phyloP scores from a whole-genome alignment of 2,329 filamentous ascomycete genomes.

The Didymella sp. region DNA sequence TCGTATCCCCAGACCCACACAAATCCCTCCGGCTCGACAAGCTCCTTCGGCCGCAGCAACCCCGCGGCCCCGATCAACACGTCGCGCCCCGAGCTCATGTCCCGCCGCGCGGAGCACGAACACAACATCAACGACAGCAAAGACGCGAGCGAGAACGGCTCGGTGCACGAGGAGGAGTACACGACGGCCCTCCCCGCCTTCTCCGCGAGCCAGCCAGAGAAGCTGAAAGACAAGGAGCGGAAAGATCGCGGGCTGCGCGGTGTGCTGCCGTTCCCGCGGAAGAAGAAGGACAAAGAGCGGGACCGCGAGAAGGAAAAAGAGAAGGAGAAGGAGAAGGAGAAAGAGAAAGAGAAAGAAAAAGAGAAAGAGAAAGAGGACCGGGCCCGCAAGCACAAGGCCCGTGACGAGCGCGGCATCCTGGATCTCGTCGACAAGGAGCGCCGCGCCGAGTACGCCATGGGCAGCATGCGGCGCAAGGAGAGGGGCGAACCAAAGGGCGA shows the following conservation, averaged over 20 bases:
- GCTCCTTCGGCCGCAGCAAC: constrained; percentile 26
- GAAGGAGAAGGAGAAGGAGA: constrained; percentile 28
- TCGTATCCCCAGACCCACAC: constrained; percentile 41
- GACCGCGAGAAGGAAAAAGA: constrained; percentile 26
- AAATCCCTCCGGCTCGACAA: constrained; percentile 32
- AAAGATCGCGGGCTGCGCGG: constrained; percentile 50
- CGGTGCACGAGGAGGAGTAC: constrained; percentile 46
- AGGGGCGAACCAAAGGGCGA: constrained; percentile 32
- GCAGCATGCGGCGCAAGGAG: constrained; percentile 21
- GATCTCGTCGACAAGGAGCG: constrained; percentile 18
- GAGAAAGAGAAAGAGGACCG: no score
- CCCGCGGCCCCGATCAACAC: constrained; percentile 34
- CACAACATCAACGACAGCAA: constrained; percentile 30
- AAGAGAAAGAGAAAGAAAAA: constrained; percentile 27
- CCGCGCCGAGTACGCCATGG: constrained; percentile 19
- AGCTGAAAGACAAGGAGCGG: constrained; percentile 46
- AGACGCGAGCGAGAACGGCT: constrained; percentile 47
- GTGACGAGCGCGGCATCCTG: constrained; percentile 22
- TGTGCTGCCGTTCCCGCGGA: constrained; percentile 48
- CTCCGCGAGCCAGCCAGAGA: constrained; percentile 35
- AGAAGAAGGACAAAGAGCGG: constrained; percentile 44
- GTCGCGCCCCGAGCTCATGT: constrained; percentile 22
- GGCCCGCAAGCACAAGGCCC: neutral
- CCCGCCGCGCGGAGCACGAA: constrained; percentile 19
- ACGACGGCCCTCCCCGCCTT: constrained; percentile 49